Base-by-base conservation (phyloP, 257 asterid genomes). In the Perilla frutescens region DNA sequence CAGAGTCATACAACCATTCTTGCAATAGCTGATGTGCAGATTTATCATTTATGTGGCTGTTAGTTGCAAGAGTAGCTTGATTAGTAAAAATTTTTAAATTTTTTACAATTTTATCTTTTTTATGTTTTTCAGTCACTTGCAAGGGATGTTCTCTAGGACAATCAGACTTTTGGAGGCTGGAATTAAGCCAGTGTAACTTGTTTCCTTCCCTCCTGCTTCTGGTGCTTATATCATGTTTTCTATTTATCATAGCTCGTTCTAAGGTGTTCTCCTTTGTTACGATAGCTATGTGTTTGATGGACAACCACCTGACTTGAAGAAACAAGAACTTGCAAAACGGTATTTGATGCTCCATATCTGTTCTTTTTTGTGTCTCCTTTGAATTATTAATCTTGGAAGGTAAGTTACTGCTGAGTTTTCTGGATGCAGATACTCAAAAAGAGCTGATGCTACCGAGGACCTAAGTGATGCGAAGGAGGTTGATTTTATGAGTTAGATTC, bases 91-190 rank as follows among this genome's bases (percentile, higher is more conserved):
- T 44, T 15, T 4, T 9, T 6, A 11, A 2, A 6, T 44, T 63
- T 59, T 5, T 26, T 2, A 34, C 4, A 34, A 34, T 34, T 2
- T 34, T 34, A 44, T 61, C 67, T 72, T 29, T 50, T 57, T 55
- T 66, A 37, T 82, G 68, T 68, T 50, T 48, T 66, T 55, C 82
- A 95, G 99, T 83, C 98, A 95, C 84, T 83, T 92, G 88, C 96
- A 88, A 76, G 99, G 98, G 64, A 92, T 95, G 98, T 92, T 95
- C 81, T 44, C 88, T 0, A 83, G 99, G 84, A 95, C 99, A 13
- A 95, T 92, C 77, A 87, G 98, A 84, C 92, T 95, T 79, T 74
- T 95, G 86, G 99, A 95, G 84, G 98, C 99, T 77, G 99, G 99
- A 83, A 92, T 95, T 59, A 95, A 92, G 84, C 99, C 99, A 59